A percentile compares a stretch with the other conserved stretches of the same genome.
Conservation (phyloP, 192 early-diverging fungal species). For the Ramicandelaber brevisporus region DNA sequence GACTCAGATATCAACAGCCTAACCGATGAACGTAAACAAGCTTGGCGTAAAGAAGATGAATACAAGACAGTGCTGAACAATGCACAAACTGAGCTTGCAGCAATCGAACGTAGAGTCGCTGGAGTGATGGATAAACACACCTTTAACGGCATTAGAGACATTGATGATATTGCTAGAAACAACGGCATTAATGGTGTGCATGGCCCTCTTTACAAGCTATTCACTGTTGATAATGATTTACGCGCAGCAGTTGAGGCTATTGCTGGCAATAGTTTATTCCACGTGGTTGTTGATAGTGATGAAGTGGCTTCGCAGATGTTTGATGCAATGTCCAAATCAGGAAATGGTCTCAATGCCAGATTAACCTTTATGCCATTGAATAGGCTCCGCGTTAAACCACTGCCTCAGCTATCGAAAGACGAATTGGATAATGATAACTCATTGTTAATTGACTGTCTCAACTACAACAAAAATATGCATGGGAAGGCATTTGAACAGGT, state of each 20-base stretch:
- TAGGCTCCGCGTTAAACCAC: constrained; percentile 37
- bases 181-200: constrained; percentile 47
- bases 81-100: constrained; percentile 43
- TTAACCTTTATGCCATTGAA: constrained; percentile 94
- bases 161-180: constrained; percentile 36
- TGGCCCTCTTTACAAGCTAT: constrained; percentile 78
- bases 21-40: constrained; percentile 26
- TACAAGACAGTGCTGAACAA: constrained; percentile 35
- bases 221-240: constrained; percentile 63
- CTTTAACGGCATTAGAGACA: constrained; percentile 43
- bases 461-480: constrained; percentile 36
- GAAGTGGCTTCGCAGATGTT: constrained; percentile 59
- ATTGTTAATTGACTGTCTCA: constrained; percentile 55
- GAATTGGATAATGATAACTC: too few relatives aligned
- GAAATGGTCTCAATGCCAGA: constrained; percentile 31
- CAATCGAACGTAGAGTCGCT: constrained; percentile 40
- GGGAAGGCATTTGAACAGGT: constrained; percentile 75
- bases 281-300: constrained; percentile 89
- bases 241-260: constrained; percentile 72
- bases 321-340: constrained; percentile 18
- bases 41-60: constrained; percentile 75
- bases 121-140: constrained; percentile 65
- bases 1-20: too few relatives aligned
- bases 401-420: constrained; percentile 30
- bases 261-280: constrained; percentile 69